A percentile compares a stretch with the other conserved stretches of the same genome.
These are phyloP conservation scores for Pseudocercospora pini-densiflorae DNA, from an alignment of 2,329 filamentous ascomycete species.

Conservation along the genomic window DNA sequence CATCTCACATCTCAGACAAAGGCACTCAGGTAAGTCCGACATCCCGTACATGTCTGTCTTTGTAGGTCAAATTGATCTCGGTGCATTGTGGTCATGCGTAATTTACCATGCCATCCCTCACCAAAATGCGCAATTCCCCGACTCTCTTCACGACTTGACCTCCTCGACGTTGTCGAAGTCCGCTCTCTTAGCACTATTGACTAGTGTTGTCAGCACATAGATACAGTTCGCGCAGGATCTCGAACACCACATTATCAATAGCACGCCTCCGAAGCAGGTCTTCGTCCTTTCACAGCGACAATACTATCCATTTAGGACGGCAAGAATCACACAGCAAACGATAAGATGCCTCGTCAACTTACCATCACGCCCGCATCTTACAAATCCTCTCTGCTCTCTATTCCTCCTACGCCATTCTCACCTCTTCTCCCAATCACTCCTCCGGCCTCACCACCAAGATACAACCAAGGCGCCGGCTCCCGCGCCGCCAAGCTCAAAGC, in stretches of 20 bases:
- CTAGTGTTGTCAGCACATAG: constrained; percentile 2
- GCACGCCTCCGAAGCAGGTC: constrained; percentile 29
- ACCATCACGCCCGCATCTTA: constrained; percentile 47
- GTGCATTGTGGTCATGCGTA: constrained; percentile 13
- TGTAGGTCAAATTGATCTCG: constrained; percentile 28
- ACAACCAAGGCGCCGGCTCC: neutral
- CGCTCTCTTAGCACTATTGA: constrained; percentile 2
- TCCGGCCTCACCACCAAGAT: constrained; percentile 14
- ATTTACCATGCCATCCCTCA: neutral
- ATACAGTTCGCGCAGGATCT: constrained; percentile 5
- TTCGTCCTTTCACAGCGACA: constrained; percentile 25
- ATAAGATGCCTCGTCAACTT: constrained; percentile 35
- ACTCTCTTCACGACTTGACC: neutral
- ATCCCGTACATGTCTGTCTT: constrained; percentile 16
- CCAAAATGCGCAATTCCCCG: neutral
- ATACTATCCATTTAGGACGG: neutral
- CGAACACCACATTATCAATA: neutral
- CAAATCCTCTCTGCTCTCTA: constrained; percentile 49
- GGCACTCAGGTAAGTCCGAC: constrained; percentile 11
- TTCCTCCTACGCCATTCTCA: constrained; percentile 52
- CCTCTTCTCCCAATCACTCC: constrained; percentile 30
- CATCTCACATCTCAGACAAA: constrained; percentile 22
- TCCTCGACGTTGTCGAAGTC: neutral
- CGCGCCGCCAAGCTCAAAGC: constrained; percentile 23
- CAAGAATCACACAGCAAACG: neutral